Evolutionary conservation across 495 filamentous ascomycete genomes (phyloP).

Genomic region (Neurospora sp.): DNA sequence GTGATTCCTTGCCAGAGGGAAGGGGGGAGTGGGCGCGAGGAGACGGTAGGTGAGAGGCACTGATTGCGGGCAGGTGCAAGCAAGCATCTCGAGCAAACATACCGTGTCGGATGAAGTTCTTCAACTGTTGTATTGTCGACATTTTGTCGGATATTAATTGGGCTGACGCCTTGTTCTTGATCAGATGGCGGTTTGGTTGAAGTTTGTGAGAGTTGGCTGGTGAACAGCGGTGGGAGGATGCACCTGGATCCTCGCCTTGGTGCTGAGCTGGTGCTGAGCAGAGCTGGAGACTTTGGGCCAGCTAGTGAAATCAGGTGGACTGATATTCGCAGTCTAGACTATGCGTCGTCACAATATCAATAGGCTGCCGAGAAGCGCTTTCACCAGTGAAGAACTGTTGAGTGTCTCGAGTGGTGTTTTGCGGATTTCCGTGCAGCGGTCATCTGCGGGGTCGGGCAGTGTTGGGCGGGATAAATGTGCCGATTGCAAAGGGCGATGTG

Average conservation of each 20-base stretch:
- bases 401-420: not conserved
- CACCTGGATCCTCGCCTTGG: not conserved
- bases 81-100: conserved; percentile 12
- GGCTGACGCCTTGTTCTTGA: not conserved
- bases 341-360: not conserved
- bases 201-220: not conserved
- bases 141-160: conserved; percentile 30
- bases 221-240: not conserved
- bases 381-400: not conserved
- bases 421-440: not conserved
- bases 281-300: not conserved
- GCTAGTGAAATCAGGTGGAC: not conserved
- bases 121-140: conserved; percentile 70
- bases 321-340: not conserved
- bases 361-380: not conserved
- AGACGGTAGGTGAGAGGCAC: not conserved
- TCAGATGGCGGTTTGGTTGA: not conserved
- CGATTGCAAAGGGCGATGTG: not conserved
- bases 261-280: not conserved
- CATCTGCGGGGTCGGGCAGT: not conserved
- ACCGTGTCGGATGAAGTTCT: conserved; percentile 98
- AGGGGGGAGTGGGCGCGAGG: not conserved
- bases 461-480: not conserved
- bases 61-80: conserved; percentile 3
- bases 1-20: not conserved